Conservation (phyloP, 371 early-diverging fungal genomes). For the Rhizopus arrhizus region DNA sequence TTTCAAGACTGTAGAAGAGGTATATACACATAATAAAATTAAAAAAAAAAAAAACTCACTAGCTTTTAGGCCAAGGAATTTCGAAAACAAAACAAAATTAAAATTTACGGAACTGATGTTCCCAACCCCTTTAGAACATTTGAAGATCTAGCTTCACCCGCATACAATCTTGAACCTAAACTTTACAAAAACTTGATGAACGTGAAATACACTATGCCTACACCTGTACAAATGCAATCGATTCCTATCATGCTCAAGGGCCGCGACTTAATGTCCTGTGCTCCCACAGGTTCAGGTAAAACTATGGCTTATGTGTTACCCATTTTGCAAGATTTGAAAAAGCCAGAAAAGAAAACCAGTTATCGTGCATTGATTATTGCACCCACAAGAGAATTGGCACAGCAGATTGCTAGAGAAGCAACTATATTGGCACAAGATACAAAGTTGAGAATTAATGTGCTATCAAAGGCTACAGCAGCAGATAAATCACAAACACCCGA, state of each 20-base stretch:
- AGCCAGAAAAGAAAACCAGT: conserved; percentile 70
- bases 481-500: conserved; percentile 69
- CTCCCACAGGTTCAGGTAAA: conserved; percentile 99
- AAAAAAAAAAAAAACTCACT: neutral
- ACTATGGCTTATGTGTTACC: conserved; percentile 96
- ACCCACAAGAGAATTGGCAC: conserved; percentile 97
- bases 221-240: conserved; percentile 96
- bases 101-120: conserved; percentile 83
- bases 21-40: neutral
- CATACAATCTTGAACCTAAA: conserved; percentile 69
- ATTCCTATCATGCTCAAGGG: conserved; percentile 81
- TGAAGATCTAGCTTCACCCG: conserved; percentile 67
- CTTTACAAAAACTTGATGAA: conserved; percentile 68
- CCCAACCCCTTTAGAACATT: conserved; percentile 86
- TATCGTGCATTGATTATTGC: conserved; percentile 90
- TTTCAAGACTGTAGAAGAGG: conserved; percentile 32
- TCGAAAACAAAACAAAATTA: conserved; percentile 78
- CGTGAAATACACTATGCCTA: conserved; percentile 80
- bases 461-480: conserved; percentile 77
- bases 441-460: conserved; percentile 73
- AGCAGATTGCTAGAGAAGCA: conserved; percentile 88
- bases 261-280: conserved; percentile 91
- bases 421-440: conserved; percentile 69
- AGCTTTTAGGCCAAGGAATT: conserved; percentile 43
- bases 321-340: conserved; percentile 80